Evolutionary conservation across 257 asterid species (phyloP).

Genomic region (Solanum etuberosum): DNA sequence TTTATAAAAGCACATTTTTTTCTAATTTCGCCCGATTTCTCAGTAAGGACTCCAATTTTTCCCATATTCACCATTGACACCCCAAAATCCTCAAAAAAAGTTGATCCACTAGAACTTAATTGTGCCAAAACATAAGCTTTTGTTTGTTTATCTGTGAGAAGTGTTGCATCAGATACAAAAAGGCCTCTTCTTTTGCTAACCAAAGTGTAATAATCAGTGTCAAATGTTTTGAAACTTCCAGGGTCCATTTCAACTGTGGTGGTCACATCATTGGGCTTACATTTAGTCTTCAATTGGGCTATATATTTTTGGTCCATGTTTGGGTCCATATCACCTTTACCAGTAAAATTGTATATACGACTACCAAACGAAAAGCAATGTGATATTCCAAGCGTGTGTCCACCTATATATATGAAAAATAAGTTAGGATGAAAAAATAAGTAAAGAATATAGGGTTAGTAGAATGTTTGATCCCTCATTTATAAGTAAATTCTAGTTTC

Average conservation of each 20-base stretch:
- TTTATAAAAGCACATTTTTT: constrained; percentile 12
- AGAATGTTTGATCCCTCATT: background rate
- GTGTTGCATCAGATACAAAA: constrained; percentile 28
- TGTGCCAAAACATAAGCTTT: constrained; percentile 20
- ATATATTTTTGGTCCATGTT: background rate
- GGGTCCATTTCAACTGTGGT: constrained; percentile 13
- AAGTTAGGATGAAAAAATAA: background rate
- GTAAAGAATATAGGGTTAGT: background rate
- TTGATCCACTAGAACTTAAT: background rate
- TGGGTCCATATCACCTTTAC: background rate
- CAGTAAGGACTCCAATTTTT: background rate
- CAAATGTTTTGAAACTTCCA: constrained; percentile 22
- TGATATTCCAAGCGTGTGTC: background rate
- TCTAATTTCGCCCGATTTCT: constrained; percentile 22
- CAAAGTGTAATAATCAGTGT: constrained; percentile 5
- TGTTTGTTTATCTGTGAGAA: constrained; percentile 18
- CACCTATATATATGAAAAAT: background rate
- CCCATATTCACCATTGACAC: constrained; percentile 25
- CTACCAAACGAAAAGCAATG: background rate
- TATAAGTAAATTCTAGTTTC: background rate
- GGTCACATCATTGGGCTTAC: background rate
- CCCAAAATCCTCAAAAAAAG: constrained; percentile 35
- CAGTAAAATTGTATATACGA: background rate
- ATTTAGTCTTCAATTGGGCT: background rate
- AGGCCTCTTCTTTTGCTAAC: constrained; percentile 28